Percentiles rank a stretch among this genome's conserved stretches.
Evolutionary conservation across 768 basidiomycete genomes (phyloP).

Genomic region (Asterophora lycoperdoides): DNA sequence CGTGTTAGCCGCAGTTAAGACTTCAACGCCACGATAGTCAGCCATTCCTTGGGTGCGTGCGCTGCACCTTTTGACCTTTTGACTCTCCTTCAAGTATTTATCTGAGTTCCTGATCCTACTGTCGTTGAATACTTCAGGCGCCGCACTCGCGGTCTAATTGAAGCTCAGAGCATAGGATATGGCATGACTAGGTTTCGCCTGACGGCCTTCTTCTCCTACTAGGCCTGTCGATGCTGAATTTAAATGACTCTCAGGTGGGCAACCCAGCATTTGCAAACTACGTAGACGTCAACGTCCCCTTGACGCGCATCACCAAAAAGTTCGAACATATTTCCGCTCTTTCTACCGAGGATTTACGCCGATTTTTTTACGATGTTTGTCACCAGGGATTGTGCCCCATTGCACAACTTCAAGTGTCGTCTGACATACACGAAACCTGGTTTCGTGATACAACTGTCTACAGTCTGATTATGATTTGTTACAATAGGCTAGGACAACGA

Average conservation of each 20-base stretch:
- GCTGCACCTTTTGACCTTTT: no score
- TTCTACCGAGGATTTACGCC: background rate
- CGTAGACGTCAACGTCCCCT: constrained; percentile 19
- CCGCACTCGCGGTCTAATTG: constrained; percentile 39
- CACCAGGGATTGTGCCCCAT: no score
- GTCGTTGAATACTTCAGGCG: constrained; percentile 23
- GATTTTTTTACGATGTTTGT: background rate
- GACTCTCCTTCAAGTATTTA: constrained; percentile 29
- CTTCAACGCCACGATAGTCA: constrained; percentile 40
- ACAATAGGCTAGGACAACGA: constrained; percentile 19
- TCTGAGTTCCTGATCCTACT: constrained; percentile 16
- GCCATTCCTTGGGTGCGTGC: constrained; percentile 34
- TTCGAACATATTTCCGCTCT: background rate
- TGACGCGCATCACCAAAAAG: constrained; percentile 17
- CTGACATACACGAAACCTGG: background rate
- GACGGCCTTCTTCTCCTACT: background rate
- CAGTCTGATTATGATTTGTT: no score
- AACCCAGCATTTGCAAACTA: constrained; percentile 29
- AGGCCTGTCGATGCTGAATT: no score
- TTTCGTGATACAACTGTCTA: background rate
- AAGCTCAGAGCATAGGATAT: constrained; percentile 37
- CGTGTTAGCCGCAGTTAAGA: constrained; percentile 43
- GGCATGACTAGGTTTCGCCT: constrained; percentile 38
- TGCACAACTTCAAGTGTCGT: no score
- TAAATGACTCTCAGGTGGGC: constrained; percentile 24